A percentile compares a stretch with the other conserved stretches of the same genome.
phyloP scores from a whole-genome alignment of 805 yeast species.

The Metschnikowia borealis region DNA sequence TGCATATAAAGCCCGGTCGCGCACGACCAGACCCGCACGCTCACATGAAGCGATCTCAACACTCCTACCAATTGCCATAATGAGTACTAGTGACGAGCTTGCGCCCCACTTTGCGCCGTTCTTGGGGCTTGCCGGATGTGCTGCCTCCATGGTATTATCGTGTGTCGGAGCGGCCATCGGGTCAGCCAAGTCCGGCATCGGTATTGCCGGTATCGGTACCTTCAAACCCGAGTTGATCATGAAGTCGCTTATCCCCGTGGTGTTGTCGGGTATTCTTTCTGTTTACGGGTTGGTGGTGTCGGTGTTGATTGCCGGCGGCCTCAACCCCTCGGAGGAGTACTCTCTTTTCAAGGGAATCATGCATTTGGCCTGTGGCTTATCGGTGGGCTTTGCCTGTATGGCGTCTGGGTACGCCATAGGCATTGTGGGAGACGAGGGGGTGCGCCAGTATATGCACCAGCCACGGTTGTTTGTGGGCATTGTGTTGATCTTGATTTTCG shows the following conservation, averaged over 20 bases:
- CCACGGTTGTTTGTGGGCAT: slow-evolving; percentile 87
- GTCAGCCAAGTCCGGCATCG: slow-evolving; percentile 96
- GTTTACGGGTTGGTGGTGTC: slow-evolving; percentile 97
- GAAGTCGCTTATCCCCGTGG: slow-evolving; percentile 95
- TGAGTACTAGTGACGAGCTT: slow-evolving; percentile 49
- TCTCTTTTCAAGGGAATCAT: slow-evolving; percentile 93
- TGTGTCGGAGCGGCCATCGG: slow-evolving; percentile 99
- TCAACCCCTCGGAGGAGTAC: slow-evolving; percentile 74
- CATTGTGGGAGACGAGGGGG: slow-evolving; percentile 91
- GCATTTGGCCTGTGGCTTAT: slow-evolving; percentile 94
- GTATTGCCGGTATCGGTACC: slow-evolving; percentile 97
- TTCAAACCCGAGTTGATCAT: slow-evolving; percentile 95
- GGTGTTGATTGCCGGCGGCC: slow-evolving; percentile 88
- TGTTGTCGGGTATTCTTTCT: slow-evolving; percentile 95
- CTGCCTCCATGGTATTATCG: slow-evolving; percentile 83
- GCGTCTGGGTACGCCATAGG: slow-evolving; percentile 97
- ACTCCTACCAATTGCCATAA: not conserved
- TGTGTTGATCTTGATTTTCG: slow-evolving; percentile 82
- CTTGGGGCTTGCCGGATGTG: slow-evolving; percentile 96
- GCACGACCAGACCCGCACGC: slow-evolving; percentile 3
- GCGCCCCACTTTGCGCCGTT: slow-evolving; percentile 95
- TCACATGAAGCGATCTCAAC: not conserved
- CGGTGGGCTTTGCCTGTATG: slow-evolving; percentile 94
- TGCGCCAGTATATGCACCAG: slow-evolving; percentile 82
- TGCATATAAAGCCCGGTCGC: not conserved